Evolutionary conservation across 176 grass and related monocot species (phyloP), one percentile per base, ranked within the genome.

Genomic region (Areca catechu): DNA sequence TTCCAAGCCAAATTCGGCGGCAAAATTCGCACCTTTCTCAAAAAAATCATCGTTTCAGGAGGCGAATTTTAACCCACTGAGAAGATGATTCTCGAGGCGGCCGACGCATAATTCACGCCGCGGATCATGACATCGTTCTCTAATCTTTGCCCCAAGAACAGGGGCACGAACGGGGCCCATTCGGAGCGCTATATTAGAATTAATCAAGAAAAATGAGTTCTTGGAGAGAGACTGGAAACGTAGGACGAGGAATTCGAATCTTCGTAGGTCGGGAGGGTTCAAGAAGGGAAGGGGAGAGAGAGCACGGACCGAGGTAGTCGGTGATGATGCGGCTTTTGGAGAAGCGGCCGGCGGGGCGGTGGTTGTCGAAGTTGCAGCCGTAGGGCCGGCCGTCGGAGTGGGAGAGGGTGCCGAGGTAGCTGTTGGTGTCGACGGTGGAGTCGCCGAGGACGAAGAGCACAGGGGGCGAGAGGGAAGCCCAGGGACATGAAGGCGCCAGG

Each of bases 361-460:
- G 70, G 54, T 83, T 84, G 70, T 88, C 89, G 67, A 93, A 88
- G 53, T 88, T 77, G 14, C 83, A 77, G 18, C 80, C 83, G 19
- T 88, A 88, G 5, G 80, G 89, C 61, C 69, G 70, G 16, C 66
- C 73, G 51, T 84, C 83, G 50, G 83, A 80, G 62, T 80, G 80
- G 71, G 83, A 80, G 5, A 88, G 71, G 7, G 77, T 93, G 21
- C 77, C 74, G 54, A 88, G 83, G 80, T 84, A 75, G 66, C 88
- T 93, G 89, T 88, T 93, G 71, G 89, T 93, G 74, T 93, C 89
- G 24, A 82, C 77, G 17, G 89, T 93, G 28, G 89, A 93, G 43
- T 84, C 80, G 66, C 83, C 80, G 58, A 93, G 67, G 19, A 93
- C 77, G 74, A 95, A 95, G 48, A 85, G 64, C 58, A 74, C 81